Base-by-base conservation (phyloP, 2,329 filamentous ascomycete genomes). In the Acarospora socialis region DNA sequence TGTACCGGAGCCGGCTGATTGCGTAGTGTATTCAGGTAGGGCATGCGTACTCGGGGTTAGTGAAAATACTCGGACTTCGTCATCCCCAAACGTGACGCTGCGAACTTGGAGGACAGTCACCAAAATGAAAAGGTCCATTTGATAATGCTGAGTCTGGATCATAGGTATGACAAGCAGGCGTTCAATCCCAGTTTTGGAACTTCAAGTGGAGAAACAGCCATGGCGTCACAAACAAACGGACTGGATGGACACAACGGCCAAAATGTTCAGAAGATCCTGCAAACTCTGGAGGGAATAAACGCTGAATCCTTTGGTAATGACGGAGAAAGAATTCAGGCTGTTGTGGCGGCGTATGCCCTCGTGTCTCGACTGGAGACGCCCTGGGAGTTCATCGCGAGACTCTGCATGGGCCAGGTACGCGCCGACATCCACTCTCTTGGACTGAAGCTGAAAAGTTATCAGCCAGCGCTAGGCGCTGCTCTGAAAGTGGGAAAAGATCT, bases 381-480 rank as follows among this genome's bases (percentile, higher is more conserved):
- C 5, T 37, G 35, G 35, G 35, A 37, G 15, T 35, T 24, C 21
- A 15, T 37, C 14, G 10, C 19, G 24, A 28, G 35, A 22, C 13
- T 34, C 19, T 15, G 22, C 17, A 34, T 37, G 35, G 26, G 15
- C 13, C 35, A 37, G 24, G 35, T 37, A 30, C 7, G 21, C 21
- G 23, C 18, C 19, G 5, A 16, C 4, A 29, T 13, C 7, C 31
- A 34, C 15, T 33, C 21, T 3, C 14, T 33, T 29, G 16, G 10
- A 33, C 6, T 6, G n/a, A 15, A 20, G 25, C 12, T 21, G 24
- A 32, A 4, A 37, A 17, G 15, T 22, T 17, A 21, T 33, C 30
- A 45, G 43, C 43, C 43, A 13, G 41, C 43, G 16, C 35, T 44
- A 15, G 43, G 37, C 3, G 39, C 43, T 23, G 28, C 39, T 7